Evolutionary conservation across 345 rosid genomes (phyloP), one percentile per base, ranked within the genome.

Genomic region (Bruguiera gymnorhiza): DNA sequence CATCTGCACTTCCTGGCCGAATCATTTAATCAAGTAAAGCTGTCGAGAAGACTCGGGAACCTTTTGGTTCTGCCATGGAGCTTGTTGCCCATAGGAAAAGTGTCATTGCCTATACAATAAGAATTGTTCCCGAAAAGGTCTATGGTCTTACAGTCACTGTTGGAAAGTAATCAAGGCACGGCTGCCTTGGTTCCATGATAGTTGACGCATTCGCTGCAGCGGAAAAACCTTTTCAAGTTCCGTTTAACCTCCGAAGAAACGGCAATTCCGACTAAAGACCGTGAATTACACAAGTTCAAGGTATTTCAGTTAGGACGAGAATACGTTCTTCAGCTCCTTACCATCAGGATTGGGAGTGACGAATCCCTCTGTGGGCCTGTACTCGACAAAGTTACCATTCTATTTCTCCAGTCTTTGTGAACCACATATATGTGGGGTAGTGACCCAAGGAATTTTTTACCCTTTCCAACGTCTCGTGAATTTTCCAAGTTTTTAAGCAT

Each of bases 1-100:
- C 89, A 60, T 90, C 99, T 5, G 98, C 99, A 15, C 87, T 95
- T 52, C 99, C 99, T 0, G 97, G 94, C 11, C 90, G 99, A 98
- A 95, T 95, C 56, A 87, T 92, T 9, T 96, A 87, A 76, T 94
- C 98, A 2, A 92, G 88, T 21, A 94, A 89, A 76, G 92, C 97
- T 5, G 96, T 87, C 58, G 90, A 92, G 70, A 90, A 0, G 98
- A 90, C 78, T 71, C 86, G 10, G 88, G 92, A n/a, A 97, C 98
- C 0, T 86, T 16, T 6, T 97, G 98, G 24, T 50, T 76, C 98
- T 0, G 96, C 99, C 0, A 82, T 95, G 4, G 99, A 95, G 85
- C 88, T 95, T 1, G 87, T 95, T 43, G 98, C 96, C 3, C 96
- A 96, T 21, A 89, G 86, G 78, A 97, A 94, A 63, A 89, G 96